phyloP scores from a whole-genome alignment of 768 basidiomycete genomes.

The Mycena vitilis region DNA sequence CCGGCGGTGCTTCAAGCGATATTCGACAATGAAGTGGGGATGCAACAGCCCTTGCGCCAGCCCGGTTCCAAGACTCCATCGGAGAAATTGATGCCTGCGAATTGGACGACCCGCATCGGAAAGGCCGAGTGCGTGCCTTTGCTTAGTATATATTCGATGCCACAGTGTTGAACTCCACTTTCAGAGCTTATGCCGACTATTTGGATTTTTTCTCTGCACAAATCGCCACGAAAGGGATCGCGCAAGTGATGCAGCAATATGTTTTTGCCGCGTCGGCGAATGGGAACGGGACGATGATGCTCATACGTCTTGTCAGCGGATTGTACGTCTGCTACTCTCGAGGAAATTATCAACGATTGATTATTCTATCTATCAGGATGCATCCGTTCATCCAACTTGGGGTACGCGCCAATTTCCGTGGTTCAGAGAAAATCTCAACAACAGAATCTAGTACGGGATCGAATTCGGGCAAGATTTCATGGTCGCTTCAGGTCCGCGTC shows the following conservation, averaged over 20 bases:
- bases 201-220: conserved; percentile 12
- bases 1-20: conserved; percentile 5
- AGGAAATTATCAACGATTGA: background rate
- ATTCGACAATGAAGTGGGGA: conserved; percentile 10
- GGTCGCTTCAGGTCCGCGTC: conserved; percentile 24
- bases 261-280: conserved; percentile 16
- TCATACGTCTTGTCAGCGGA: conserved; percentile 13
- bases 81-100: background rate
- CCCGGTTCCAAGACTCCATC: background rate
- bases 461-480: conserved; percentile 28
- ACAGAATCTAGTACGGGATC: conserved; percentile 8
- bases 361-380: background rate
- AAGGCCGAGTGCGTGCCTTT: background rate
- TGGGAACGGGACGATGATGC: conserved; percentile 16
- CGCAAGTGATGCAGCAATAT: background rate
- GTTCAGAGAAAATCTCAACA: too few relatives aligned
- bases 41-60: conserved; percentile 13
- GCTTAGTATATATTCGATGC: background rate
- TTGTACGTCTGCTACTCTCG: background rate
- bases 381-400: conserved; percentile 28
- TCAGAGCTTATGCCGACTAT: conserved; percentile 18
- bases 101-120: conserved; percentile 2
- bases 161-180: background rate
- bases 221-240: background rate
- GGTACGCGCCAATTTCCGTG: background rate